Evolutionary conservation across 352 stramenopile species (phyloP).

Genomic region (Phytophthora litchii): DNA sequence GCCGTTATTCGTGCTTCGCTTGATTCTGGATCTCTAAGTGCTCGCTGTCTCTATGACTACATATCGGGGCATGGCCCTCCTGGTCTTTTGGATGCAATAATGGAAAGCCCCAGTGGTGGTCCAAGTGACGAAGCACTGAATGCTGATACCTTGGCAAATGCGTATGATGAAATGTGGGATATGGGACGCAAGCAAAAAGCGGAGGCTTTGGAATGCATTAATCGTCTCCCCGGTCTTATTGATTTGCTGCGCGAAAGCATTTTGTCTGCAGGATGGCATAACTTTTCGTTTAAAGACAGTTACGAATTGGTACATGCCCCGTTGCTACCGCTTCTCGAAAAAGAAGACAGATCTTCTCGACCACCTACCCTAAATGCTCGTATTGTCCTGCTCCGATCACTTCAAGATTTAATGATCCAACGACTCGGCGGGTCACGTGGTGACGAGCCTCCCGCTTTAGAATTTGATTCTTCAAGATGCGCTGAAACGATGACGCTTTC

Average conservation of each 20-base stretch:
- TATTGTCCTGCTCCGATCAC: slow-evolving; percentile 71
- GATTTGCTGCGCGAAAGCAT: slow-evolving; percentile 77
- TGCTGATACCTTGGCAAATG: slow-evolving; percentile 56
- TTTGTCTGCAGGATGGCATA: slow-evolving; percentile 54
- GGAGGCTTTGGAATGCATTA: slow-evolving; percentile 77
- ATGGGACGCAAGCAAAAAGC: slow-evolving; percentile 57
- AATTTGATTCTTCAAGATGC: slow-evolving; percentile 87
- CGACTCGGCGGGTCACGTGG: slow-evolving; percentile 72
- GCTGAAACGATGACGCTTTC: slow-evolving; percentile 90
- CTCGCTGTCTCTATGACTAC: slow-evolving; percentile 76
- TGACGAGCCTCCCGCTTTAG: slow-evolving; percentile 78
- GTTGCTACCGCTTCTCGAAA: slow-evolving; percentile 69
- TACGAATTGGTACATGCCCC: slow-evolving; percentile 73
- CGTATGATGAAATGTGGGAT: slow-evolving; percentile 80
- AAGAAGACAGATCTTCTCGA: slow-evolving; percentile 24
- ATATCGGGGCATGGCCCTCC: slow-evolving; percentile 59
- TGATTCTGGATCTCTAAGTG: slow-evolving; percentile 60
- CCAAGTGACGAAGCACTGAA: slow-evolving; percentile 50
- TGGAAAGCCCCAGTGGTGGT: slow-evolving; percentile 33
- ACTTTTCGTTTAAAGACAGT: slow-evolving; percentile 63
- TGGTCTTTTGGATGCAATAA: slow-evolving; percentile 57
- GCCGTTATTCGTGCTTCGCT: slow-evolving; percentile 61
- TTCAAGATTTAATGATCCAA: slow-evolving; percentile 89
- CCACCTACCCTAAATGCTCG: slow-evolving; percentile 43
- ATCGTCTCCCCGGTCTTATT: slow-evolving; percentile 56